Conservation (phyloP, 1,139 yeast species). For the Hemisphaericaspora xylofermentans region DNA sequence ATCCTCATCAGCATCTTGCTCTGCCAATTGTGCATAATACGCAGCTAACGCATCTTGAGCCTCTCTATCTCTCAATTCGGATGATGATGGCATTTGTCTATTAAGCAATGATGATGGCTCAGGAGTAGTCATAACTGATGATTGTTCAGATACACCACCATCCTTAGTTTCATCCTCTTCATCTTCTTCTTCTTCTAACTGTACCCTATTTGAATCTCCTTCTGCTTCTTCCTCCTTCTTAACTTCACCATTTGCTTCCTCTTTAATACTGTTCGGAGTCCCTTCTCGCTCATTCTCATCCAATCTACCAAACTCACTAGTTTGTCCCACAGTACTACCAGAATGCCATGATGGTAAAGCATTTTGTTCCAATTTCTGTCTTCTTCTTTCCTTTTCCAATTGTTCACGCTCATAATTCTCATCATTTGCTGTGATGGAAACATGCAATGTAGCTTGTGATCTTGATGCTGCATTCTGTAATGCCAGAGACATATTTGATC, state of each 20-base stretch:
- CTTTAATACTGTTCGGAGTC: slow-evolving; percentile 14
- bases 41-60: slow-evolving; percentile 80
- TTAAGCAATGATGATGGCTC: slow-evolving; percentile 8
- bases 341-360: slow-evolving; percentile 97
- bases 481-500: slow-evolving; percentile 31
- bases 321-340: slow-evolving; percentile 77
- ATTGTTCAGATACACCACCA: slow-evolving; percentile 3
- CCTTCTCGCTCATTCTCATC: slow-evolving; percentile 40
- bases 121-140: slow-evolving; percentile 14
- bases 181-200: slow-evolving; percentile 1
- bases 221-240: slow-evolving; percentile 16
- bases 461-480: slow-evolving; percentile 40
- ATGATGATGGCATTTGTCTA: slow-evolving; percentile 12
- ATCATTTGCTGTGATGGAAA: slow-evolving; percentile 87
- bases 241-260: slow-evolving; percentile 13
- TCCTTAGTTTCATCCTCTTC: slow-evolving; percentile 1
- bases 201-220: background rate
- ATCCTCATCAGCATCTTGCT: slow-evolving; percentile 59
- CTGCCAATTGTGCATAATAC: slow-evolving; percentile 70
- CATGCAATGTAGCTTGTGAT: slow-evolving; percentile 78
- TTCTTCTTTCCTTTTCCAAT: slow-evolving; percentile 67
- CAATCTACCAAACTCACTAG: slow-evolving; percentile 44
- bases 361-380: slow-evolving; percentile 78
- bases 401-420: slow-evolving; percentile 71
- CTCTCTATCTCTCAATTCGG: slow-evolving; percentile 54